phyloP scores from a whole-genome alignment of 1,284 basidiomycete genomes.

The Jaminaea rosea region DNA sequence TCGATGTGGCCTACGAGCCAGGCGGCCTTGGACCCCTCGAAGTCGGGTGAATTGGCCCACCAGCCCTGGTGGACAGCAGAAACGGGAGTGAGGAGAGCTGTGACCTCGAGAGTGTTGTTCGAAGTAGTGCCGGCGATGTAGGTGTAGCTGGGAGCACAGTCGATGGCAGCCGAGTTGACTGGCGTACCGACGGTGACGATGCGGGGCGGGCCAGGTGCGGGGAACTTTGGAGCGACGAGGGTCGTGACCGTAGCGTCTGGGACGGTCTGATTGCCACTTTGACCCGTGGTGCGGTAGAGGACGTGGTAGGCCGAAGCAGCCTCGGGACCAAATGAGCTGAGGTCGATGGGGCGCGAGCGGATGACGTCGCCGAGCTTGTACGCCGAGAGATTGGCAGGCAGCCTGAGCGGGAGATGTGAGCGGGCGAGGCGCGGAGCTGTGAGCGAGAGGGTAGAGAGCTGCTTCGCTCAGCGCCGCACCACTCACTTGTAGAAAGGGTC shows the following conservation, averaged over 20 bases:
- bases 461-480: too few relatives aligned
- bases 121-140: not conserved
- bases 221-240: not conserved
- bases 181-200: slow-evolving; percentile 1
- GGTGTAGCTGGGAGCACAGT: slow-evolving; percentile 8
- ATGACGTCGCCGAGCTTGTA: slow-evolving; percentile 22
- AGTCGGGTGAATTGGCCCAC: slow-evolving; percentile 8
- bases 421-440: too few relatives aligned
- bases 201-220: not conserved
- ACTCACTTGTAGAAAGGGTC: too few relatives aligned
- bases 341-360: slow-evolving; percentile 7
- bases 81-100: not conserved
- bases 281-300: slow-evolving; percentile 6
- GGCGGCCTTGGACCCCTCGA: slow-evolving; percentile 9
- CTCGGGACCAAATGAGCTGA: not conserved
- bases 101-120: not conserved
- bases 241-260: slow-evolving; percentile 10
- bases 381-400: slow-evolving; percentile 11
- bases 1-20: slow-evolving; percentile 5
- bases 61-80: slow-evolving; percentile 3
- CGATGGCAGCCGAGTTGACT: slow-evolving; percentile 4
- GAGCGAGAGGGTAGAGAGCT: too few relatives aligned
- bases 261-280: not conserved
- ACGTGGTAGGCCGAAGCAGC: slow-evolving; percentile 2
- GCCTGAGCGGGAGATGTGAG: too few relatives aligned